phyloP scores from a whole-genome alignment of 2,329 filamentous ascomycete species.

The Fusarium sp. region DNA sequence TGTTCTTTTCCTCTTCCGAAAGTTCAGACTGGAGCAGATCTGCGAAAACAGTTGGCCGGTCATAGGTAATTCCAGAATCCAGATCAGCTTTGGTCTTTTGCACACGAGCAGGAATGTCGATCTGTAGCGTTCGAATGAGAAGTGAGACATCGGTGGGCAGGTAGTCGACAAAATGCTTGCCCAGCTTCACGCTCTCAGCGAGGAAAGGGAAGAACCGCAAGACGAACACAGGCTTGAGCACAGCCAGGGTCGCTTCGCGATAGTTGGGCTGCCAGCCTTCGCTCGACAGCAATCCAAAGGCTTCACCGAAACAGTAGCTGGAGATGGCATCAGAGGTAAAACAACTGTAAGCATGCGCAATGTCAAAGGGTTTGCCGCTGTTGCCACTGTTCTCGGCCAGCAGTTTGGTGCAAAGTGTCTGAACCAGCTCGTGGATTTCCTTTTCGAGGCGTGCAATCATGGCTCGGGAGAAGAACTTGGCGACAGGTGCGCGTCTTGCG shows the following conservation, averaged over 20 bases:
- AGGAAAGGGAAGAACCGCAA: slow-evolving; percentile 18
- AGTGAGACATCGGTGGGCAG: slow-evolving; percentile 2
- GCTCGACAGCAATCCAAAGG: slow-evolving; percentile 9
- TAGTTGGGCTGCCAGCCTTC: slow-evolving; percentile 18
- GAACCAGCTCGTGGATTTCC: slow-evolving; percentile 14
- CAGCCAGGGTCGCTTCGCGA: slow-evolving; percentile 23
- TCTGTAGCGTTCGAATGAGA: slow-evolving; percentile 10
- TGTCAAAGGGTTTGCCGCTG: not conserved
- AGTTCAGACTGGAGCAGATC: slow-evolving; percentile 19
- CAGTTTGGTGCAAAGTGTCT: slow-evolving; percentile 16
- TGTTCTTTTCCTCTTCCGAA: slow-evolving; percentile 8
- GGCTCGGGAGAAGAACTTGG: slow-evolving; percentile 25
- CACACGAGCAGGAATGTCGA: slow-evolving; percentile 15
- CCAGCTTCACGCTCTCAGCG: slow-evolving; percentile 12
- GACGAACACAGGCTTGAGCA: slow-evolving; percentile 25
- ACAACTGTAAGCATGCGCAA: slow-evolving; percentile 21
- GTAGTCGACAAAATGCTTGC: slow-evolving; percentile 8
- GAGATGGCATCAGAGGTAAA: slow-evolving; percentile 21
- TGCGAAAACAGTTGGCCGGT: slow-evolving; percentile 15
- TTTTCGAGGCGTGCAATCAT: slow-evolving; percentile 15
- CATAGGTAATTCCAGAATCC: slow-evolving; percentile 10
- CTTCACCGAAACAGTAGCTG: slow-evolving; percentile 21
- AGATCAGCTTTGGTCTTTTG: slow-evolving; percentile 14
- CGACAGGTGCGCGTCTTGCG: slow-evolving; percentile 6
- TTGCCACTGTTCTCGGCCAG: slow-evolving; percentile 2